A percentile compares a stretch with the other conserved stretches of the same genome.
Conservation (phyloP, 2,329 filamentous ascomycete genomes). For the Scedosporium dehoogii region DNA sequence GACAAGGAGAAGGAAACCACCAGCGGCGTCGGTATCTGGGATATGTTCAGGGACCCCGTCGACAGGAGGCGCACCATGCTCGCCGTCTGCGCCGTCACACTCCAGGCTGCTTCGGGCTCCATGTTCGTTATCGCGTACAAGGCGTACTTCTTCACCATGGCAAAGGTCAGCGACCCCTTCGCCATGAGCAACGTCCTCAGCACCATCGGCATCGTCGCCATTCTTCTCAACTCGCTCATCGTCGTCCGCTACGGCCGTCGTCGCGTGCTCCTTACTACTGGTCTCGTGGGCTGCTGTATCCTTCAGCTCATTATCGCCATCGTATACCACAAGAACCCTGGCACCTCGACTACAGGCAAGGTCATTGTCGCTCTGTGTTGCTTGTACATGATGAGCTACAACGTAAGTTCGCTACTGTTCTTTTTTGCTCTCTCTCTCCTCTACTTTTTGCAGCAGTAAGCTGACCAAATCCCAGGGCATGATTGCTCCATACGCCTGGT, state of each 20-base stretch:
- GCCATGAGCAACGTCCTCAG: conserved; percentile 40
- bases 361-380: conserved; percentile 36
- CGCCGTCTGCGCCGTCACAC: conserved; percentile 28
- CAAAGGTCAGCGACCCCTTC: conserved; percentile 36
- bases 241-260: conserved; percentile 38
- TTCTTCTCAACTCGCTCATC: conserved; percentile 36
- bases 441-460: too few species aligned
- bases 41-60: conserved; percentile 34
- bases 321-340: conserved; percentile 30
- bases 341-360: conserved; percentile 21
- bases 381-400: conserved; percentile 38
- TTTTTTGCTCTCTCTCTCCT: background rate
- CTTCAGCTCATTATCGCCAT: conserved; percentile 40
- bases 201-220: conserved; percentile 35
- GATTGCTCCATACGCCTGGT: conserved; percentile 40
- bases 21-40: conserved; percentile 24
- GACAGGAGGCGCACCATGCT: conserved; percentile 32
- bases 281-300: conserved; percentile 34
- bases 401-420: conserved; percentile 23
- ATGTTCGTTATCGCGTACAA: conserved; percentile 36
- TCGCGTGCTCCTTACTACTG: conserved; percentile 35
- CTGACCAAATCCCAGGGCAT: conserved; percentile 21
- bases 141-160: conserved; percentile 47
- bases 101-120: conserved; percentile 34
- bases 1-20: conserved; percentile 23